Conservation (phyloP, 768 basidiomycete genomes). For the Suillus subluteus region DNA sequence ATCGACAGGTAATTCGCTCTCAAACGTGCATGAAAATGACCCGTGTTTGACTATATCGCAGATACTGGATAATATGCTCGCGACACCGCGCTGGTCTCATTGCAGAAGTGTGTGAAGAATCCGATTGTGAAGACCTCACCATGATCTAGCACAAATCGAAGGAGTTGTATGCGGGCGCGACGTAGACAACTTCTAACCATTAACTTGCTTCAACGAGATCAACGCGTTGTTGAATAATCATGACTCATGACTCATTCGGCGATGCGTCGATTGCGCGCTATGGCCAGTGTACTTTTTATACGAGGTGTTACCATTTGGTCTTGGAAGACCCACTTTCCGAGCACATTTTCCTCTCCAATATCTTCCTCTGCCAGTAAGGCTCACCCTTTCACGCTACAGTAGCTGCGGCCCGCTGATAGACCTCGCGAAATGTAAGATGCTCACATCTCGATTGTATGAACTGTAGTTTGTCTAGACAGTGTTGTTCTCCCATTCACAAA, state of each 20-base stretch:
- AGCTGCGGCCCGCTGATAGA: too few species aligned
- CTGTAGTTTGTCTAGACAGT: not conserved
- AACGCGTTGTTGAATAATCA: not conserved
- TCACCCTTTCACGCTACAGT: not conserved
- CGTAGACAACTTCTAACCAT: not conserved
- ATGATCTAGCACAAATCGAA: conserved; percentile 62
- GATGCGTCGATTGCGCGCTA: not conserved
- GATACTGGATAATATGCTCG: conserved; percentile 62
- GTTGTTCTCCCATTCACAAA: not conserved
- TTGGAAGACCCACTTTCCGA: not conserved
- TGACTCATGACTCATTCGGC: not conserved
- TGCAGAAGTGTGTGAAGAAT: conserved; percentile 46
- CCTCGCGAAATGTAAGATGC: not conserved
- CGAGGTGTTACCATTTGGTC: not conserved
- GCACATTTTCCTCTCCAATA: not conserved
- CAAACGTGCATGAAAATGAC: not conserved
- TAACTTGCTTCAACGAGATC: not conserved
- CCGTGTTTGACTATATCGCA: conserved; percentile 23
- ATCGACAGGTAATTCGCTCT: conserved; percentile 47
- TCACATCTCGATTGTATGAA: not conserved
- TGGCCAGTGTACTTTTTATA: not conserved
- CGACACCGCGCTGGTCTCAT: conserved; percentile 48
- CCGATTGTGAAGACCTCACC: conserved; percentile 48
- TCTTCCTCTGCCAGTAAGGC: not conserved
- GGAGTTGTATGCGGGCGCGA: not conserved